Evolutionary conservation across 2,329 filamentous ascomycete species (phyloP), one percentile per base, ranked within the genome.

Genomic region (Basipetospora chlamydospora): DNA sequence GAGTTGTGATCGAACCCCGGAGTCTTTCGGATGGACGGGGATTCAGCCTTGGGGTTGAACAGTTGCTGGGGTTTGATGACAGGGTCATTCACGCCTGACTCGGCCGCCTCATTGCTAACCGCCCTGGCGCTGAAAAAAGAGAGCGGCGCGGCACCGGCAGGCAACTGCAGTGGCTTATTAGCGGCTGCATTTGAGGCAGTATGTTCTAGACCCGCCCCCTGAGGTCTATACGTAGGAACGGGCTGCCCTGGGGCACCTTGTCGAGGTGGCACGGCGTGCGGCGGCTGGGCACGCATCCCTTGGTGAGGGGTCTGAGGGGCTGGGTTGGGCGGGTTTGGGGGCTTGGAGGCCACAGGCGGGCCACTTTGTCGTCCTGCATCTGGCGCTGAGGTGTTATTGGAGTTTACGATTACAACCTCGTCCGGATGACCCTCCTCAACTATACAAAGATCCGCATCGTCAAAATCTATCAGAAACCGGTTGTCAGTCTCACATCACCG

Each of bases 1-100:
- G 73, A 78, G 16, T 61, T 75, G 50, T 92, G 84, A 49, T 95
- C 85, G 26, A 95, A 70, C 3, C 87, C 87, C 0, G 81, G 80
- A 0, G 88, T 95, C 52, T 88, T 87, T 42, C 84, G 74, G 50
- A 94, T 86, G 1, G 86, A 90, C 0, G 87, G 86, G 42, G 78
- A 84, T 48, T 87, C 80, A 5, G 75, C 67, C 40, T 76, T 76
- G 3, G 80, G 80, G 46, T 87, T 80, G 54, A 87, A 88, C 17
- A 66, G 61, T 10, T 73, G 66, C 5, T 61, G 60, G 6, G 59
- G 57, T 26, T 61, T 55, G 3, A 62, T 62, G 4, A 64, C 54
- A 8, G 52, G 59, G 32, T 46, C 53, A 28, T 54, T 56, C 60
- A 54, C 42, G 37, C 44, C 48, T 18, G 43, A 43, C 39, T 72